Evolutionary conservation across 768 basidiomycete genomes (phyloP).

Genomic region (Leccinum broughii): DNA sequence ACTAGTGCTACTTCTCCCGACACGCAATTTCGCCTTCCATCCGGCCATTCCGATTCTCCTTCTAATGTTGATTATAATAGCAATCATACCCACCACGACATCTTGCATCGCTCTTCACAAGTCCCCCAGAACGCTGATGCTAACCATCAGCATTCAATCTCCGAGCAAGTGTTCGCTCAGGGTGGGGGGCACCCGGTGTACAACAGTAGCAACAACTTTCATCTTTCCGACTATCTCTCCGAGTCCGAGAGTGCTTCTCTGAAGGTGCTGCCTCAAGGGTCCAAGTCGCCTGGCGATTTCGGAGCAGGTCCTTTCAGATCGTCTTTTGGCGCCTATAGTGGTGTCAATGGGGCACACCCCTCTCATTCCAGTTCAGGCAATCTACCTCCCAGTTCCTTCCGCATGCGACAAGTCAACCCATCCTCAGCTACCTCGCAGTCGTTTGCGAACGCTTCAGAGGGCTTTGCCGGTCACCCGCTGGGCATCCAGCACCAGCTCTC

Average conservation of each 20-base stretch:
- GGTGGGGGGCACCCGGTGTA: constrained; percentile 40
- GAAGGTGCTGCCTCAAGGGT: constrained; percentile 32
- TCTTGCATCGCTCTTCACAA: constrained; percentile 30
- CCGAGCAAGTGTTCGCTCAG: constrained; percentile 34
- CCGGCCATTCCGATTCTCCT: constrained; percentile 55
- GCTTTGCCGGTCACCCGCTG: constrained; percentile 29
- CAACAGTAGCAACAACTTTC: constrained; percentile 39
- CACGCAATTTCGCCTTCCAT: constrained; percentile 50
- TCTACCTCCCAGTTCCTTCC: constrained; percentile 35
- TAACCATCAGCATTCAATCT: constrained; percentile 35
- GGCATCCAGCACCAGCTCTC: constrained; percentile 36
- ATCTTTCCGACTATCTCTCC: constrained; percentile 36
- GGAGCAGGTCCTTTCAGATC: constrained; percentile 37
- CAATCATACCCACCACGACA: constrained; percentile 38
- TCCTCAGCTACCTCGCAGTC: constrained; percentile 30
- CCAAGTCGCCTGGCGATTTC: constrained; percentile 36
- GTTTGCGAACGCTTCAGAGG: constrained; percentile 25
- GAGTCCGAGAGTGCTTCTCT: constrained; percentile 35
- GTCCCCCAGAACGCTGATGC: constrained; percentile 27
- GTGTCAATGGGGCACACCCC: constrained; percentile 26
- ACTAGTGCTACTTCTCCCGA: constrained; percentile 52
- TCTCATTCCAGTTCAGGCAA: constrained; percentile 29
- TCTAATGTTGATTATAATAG: constrained; percentile 38
- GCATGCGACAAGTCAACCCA: constrained; percentile 36
- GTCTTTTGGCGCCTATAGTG: constrained; percentile 36